A percentile compares a stretch with the other conserved stretches of the same genome.
Evolutionary conservation across 2,329 filamentous ascomycete species (phyloP).

Genomic region (Colletotrichum eleusines): DNA sequence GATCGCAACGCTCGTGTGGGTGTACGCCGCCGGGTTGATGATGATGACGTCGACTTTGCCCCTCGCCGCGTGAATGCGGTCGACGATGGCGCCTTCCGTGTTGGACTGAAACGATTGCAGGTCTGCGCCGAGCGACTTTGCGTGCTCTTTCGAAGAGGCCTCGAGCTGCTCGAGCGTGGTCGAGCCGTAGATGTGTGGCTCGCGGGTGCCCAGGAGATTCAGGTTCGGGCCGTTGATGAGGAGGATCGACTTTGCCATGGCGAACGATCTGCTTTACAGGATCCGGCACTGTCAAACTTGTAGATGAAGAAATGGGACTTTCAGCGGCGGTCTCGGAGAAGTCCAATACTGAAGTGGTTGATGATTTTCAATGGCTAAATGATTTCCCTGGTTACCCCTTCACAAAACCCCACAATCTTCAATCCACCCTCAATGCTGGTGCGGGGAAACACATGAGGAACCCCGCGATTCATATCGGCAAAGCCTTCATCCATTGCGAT

Average conservation of each 20-base stretch:
- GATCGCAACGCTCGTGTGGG: slow-evolving; percentile 81
- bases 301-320: background rate
- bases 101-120: slow-evolving; percentile 76
- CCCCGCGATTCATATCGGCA: slow-evolving; percentile 6
- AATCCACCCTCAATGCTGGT: background rate
- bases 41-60: slow-evolving; percentile 71
- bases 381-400: slow-evolving; percentile 8
- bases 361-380: slow-evolving; percentile 6
- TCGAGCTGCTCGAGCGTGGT: slow-evolving; percentile 76
- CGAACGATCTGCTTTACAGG: background rate
- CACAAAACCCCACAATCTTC: background rate
- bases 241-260: slow-evolving; percentile 66
- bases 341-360: background rate
- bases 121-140: slow-evolving; percentile 57
- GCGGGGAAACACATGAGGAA: slow-evolving; percentile 9
- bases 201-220: slow-evolving; percentile 81
- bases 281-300: background rate
- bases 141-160: slow-evolving; percentile 61
- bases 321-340: background rate
- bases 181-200: slow-evolving; percentile 79
- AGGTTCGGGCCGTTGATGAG: slow-evolving; percentile 85
- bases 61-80: slow-evolving; percentile 77
- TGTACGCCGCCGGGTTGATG: slow-evolving; percentile 82
- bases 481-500: slow-evolving; percentile 11
- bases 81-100: slow-evolving; percentile 80